phyloP scores from a whole-genome alignment of 2,329 filamentous ascomycete species.

The Neofusicoccum ribis region DNA sequence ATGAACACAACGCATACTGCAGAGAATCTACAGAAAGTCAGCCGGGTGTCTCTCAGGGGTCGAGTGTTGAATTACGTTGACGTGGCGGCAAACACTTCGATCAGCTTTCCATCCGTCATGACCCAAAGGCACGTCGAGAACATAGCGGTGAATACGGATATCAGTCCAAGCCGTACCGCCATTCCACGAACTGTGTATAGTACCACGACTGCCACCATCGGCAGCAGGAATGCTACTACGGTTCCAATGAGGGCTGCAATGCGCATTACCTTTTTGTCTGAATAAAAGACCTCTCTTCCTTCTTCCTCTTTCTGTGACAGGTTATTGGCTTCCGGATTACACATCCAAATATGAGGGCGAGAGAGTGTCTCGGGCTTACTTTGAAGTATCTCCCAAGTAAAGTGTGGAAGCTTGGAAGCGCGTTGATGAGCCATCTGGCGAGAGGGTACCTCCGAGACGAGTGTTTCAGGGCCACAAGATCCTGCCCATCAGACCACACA shows the following conservation, averaged over 20 bases:
- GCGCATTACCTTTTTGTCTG: neutral
- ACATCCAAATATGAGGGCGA: too few relatives aligned
- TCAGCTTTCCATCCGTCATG: neutral
- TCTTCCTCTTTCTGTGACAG: neutral
- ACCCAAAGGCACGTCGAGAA: neutral
- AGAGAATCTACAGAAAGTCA: neutral
- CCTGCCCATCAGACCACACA: neutral
- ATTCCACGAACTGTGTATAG: neutral
- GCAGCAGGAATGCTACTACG: neutral
- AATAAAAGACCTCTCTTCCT: neutral
- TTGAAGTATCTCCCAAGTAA: neutral
- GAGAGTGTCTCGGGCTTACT: neutral
- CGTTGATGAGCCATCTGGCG: neutral
- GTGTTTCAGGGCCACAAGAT: neutral
- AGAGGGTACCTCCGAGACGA: neutral
- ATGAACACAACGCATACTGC: neutral
- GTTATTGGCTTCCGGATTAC: neutral
- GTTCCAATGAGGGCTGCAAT: neutral
- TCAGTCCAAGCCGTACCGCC: neutral
- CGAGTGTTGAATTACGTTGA: neutral
- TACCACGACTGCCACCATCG: neutral
- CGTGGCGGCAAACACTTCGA: slow-evolving; percentile 6
- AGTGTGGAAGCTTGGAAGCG: neutral
- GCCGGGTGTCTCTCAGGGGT: neutral
- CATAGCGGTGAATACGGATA: neutral